These are phyloP conservation scores for Skeletonema tropicum DNA, from an alignment of 108 stramenopile genomes.

Conservation along the genomic window DNA sequence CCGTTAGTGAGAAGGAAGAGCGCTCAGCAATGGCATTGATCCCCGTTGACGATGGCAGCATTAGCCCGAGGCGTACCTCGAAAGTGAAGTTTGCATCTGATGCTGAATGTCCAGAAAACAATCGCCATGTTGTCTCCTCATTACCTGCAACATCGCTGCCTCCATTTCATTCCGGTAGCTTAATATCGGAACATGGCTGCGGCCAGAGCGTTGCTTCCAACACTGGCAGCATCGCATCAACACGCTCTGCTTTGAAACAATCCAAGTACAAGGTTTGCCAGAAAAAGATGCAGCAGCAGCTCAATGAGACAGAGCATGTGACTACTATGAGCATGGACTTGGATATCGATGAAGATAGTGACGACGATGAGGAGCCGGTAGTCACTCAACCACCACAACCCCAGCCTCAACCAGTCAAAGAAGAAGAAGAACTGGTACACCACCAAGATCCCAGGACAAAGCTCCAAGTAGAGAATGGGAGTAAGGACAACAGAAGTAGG, in stretches of 20 bases:
- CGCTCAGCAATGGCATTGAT: neutral
- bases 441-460: neutral
- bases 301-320: conserved; percentile 8
- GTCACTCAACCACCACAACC: conserved; percentile 1
- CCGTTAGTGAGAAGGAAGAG: neutral
- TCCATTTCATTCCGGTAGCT: neutral
- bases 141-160: neutral
- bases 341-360: conserved; percentile 32
- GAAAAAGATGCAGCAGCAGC: conserved; percentile 22
- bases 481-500: neutral
- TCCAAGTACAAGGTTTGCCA: conserved; percentile 34
- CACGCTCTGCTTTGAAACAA: conserved; percentile 17
- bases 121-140: conserved; percentile 9
- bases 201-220: conserved; percentile 8
- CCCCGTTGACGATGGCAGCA: neutral
- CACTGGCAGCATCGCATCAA: neutral
- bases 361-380: neutral
- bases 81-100: conserved; percentile 25
- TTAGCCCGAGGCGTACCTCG: neutral
- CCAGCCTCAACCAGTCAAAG: neutral
- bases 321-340: conserved; percentile 45
- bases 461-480: neutral
- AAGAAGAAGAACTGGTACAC: neutral
- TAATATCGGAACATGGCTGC: neutral
- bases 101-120: conserved; percentile 2